Evolutionary conservation across 2,329 filamentous ascomycete genomes (phyloP), one percentile per base, ranked within the genome.

Genomic region (Diplocarpon rosae): DNA sequence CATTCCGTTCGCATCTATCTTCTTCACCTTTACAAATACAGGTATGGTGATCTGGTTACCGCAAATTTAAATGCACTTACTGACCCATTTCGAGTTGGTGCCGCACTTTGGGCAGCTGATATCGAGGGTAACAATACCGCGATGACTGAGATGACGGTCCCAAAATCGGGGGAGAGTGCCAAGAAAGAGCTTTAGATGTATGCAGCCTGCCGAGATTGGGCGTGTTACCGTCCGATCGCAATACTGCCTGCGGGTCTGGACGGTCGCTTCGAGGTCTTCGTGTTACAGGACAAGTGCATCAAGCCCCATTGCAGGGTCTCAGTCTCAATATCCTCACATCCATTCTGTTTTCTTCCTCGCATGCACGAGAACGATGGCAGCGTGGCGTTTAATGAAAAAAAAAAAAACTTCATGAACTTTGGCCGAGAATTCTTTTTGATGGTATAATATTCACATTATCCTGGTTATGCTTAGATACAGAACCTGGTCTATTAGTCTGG

Each of bases 31-130:
- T 63, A 95, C 88, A 13, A 95, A 95, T 63, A 83, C 85, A 1
- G 76, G 76, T 76, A 66, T 59, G 65, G 53, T 37, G 29, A 16
- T 29, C 20, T 20, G 12, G 10, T 15, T 17, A 14, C n/a, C 1
- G 11, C 24, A 27, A 35, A 28, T 49, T 49, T 59, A 44, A 61
- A 46, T 35, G 41, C 35, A 10, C 40, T 55, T 10, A 32, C 43
- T 43, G 35, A 42, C 31, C 31, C 9, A 20, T 13, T 8, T n/a
- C 8, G 36, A 80, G 87, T 94, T 47, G 90, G 88, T 7, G 90
- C 89, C 43, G 90, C 90, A 7, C 68, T 96, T n/a, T 95, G 88
- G 88, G 89, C 90, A 33, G 85, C 86, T 14, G 88, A 93, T 62
- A 76, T 93, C 47, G 87, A 93, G 43, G 47, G 45, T 20, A 58